Evolutionary conservation across 169 alveolate species (phyloP).

Genomic region (Plasmodium fragile): DNA sequence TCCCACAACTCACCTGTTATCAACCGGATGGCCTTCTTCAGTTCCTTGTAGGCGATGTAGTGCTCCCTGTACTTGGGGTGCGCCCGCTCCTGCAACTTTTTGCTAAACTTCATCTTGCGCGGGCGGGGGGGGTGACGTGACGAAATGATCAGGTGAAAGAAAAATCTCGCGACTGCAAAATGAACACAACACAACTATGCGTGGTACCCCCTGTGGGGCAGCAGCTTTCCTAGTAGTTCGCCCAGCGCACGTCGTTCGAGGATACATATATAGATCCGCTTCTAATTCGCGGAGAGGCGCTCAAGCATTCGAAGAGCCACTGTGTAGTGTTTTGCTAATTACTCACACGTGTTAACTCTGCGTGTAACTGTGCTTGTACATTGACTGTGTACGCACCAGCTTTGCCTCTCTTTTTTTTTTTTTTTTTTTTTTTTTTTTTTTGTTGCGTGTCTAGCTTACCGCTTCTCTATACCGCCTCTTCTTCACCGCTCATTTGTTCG

Average conservation of each 20-base stretch:
- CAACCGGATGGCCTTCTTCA: slow-evolving; percentile 83
- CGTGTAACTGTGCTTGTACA: background rate
- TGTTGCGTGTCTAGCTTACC: background rate
- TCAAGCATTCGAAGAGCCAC: background rate
- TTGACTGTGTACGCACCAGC: background rate
- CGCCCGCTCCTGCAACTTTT: slow-evolving; percentile 79
- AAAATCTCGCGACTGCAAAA: background rate
- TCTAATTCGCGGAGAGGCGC: background rate
- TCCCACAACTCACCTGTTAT: slow-evolving; percentile 78
- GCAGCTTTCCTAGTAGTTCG: too few species aligned
- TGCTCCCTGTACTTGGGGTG: slow-evolving; percentile 79
- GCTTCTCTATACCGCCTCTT: too few species aligned
- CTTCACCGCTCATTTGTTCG: background rate
- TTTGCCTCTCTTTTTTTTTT: background rate
- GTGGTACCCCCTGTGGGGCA: background rate
- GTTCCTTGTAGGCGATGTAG: slow-evolving; percentile 85
- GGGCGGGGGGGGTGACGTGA: background rate
- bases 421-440: background rate
- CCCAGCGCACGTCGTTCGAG: background rate
- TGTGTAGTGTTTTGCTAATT: background rate
- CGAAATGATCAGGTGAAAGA: background rate
- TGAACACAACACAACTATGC: background rate
- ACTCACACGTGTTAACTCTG: background rate
- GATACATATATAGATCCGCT: background rate
- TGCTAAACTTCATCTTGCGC: slow-evolving; percentile 84